Evolutionary conservation across 1,284 basidiomycete species (phyloP), one percentile per base, ranked within the genome.

Genomic region (Mycosarcoma mackinlayi): DNA sequence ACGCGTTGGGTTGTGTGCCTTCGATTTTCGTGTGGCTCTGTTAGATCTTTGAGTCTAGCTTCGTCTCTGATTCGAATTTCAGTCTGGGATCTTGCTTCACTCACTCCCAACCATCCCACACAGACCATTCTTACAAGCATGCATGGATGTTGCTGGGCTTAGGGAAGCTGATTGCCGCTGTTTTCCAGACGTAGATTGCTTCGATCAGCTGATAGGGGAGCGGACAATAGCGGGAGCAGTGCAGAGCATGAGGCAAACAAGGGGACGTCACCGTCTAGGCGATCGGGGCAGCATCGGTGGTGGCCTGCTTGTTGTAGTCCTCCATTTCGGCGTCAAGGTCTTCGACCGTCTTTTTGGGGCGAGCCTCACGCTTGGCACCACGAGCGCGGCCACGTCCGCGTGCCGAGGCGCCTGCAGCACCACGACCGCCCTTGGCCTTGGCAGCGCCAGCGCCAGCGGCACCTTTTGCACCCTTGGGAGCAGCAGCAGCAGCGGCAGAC

Each of bases 301-400:
- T 56, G 58, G 52, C 65, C 51, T 76, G 73, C 63, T 74, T 74
- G 58, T 75, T 68, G 69, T 77, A 77, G 53, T 77, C 83, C 73
- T 81, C 84, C 87, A 87, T 90, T 89, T 87, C 87, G 44, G 86
- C 90, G 85, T 83, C 88, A 71, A 85, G 86, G 81, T 84, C 86
- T 83, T 86, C 87, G 37, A 85, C 84, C 27, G 86, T 85, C 84
- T 87, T 87, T 75, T 84, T 83, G 24, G 85, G 84, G 27, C 85
- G 83, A n/a, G 84, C 80, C 51, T 84, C 77, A 19, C 75, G 70
- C 44, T 51, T 57, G 41, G 63, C 60, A 23, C 74, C 74, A 37
- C 85, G 85, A 55, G 87, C 87, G 51, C 88, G 86, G 58, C 88
- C 86, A 44, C 86, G 82, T 37, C 85, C 84, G 51, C 86, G 85